Evolutionary conservation across 1,284 basidiomycete genomes (phyloP), one percentile per base, ranked within the genome.

Genomic region (Xerocomus alliaceus): DNA sequence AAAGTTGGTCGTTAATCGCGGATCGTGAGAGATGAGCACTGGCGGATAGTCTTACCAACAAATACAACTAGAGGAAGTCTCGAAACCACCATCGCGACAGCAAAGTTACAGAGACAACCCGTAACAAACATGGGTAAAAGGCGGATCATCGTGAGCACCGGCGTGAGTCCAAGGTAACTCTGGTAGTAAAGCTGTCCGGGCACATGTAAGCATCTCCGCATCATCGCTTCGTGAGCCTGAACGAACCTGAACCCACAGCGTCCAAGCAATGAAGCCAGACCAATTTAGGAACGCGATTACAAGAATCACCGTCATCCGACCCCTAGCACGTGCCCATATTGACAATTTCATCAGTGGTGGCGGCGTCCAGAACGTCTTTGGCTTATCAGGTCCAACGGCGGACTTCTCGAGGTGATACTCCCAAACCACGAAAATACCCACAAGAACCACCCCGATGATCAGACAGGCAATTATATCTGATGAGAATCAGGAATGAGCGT

Each of bases 111-210:
- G 11, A 87, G 54, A 22, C 89, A 67, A 11, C 93, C 93, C 9
- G 83, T 85, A 34, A 93, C 75, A 22, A 86, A 84, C 84, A 91
- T 92, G 0, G 94, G 94, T 6, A 95, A 66, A 65, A 95, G 82
- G 10, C 91, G 87, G 29, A 94, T 72, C 77, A 94, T 92, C 1
- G 92, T 89, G 17, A 83, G 79, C 32, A 95, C 78, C 1, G 90
- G 84, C 8, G 77, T 78, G 46, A 86, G 75, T 2, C 76, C 70
- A 58, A 80, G 69, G 69, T 87, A 92, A 51, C 86, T 80, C 68
- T 92, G 90, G 69, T 91, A 92, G 71, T 86, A 92, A 3, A 92
- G 69, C 84, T 87, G 56, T 37, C 37, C 28, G 41, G 29, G 13
- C 24, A 44, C 2, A 34, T 10, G 29, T 76, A 18, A 75, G 51